phyloP scores from a whole-genome alignment of 2,329 filamentous ascomycete genomes.

The Paracorniculantispora psalliotae region DNA sequence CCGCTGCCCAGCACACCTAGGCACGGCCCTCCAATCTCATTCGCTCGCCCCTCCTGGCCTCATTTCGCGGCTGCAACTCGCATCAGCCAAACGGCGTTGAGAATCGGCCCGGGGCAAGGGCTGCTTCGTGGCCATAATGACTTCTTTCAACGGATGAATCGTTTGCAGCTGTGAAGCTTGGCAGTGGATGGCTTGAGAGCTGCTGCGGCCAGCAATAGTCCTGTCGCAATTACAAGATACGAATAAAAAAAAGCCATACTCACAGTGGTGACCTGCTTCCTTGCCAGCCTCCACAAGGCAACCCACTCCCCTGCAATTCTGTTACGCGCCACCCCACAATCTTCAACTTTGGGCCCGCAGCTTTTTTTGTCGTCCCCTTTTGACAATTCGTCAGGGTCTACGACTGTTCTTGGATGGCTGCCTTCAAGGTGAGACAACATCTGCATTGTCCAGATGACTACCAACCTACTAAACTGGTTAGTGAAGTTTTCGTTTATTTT shows the following conservation, averaged over 20 bases:
- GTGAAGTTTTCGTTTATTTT: too few species aligned
- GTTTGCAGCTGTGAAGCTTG: background rate
- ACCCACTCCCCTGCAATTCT: conserved; percentile 6
- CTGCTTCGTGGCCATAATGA: background rate
- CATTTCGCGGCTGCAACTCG: background rate
- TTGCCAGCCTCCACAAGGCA: background rate
- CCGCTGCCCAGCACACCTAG: background rate
- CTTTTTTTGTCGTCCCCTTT: background rate
- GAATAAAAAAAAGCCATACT: background rate
- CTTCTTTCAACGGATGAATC: background rate
- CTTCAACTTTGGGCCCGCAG: conserved; percentile 5
- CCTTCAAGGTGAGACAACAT: conserved; percentile 5
- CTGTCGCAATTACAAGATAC: background rate
- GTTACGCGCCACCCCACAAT: conserved; percentile 14
- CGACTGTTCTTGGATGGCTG: background rate
- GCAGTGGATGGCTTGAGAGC: background rate
- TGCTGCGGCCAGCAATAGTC: background rate
- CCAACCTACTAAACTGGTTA: too few species aligned
- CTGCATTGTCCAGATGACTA: background rate
- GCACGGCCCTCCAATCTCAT: background rate
- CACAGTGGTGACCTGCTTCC: background rate
- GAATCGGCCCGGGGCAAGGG: background rate
- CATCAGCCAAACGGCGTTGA: background rate
- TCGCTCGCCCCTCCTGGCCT: background rate
- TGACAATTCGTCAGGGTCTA: background rate